Conservation (phyloP, 2,329 filamentous ascomycete genomes). For the Dryadomyces quercus-mongolicae region DNA sequence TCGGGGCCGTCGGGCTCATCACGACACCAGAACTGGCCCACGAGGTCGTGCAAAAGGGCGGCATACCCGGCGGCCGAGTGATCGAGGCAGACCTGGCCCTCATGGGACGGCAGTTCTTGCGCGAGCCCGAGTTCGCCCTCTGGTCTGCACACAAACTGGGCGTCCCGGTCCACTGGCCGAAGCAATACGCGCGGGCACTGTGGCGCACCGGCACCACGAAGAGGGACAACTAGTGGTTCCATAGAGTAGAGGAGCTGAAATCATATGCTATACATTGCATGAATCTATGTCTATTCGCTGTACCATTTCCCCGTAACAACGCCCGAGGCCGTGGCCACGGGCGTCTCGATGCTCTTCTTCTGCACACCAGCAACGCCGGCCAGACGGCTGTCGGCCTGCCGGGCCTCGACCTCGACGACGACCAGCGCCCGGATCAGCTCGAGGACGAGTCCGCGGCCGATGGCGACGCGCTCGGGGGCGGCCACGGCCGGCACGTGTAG, state of each 20-base stretch:
- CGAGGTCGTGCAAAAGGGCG: constrained; percentile 36
- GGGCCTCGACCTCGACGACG: constrained; percentile 30
- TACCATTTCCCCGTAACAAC: constrained; percentile 8
- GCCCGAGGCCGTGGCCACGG: constrained; percentile 1
- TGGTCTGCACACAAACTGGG: constrained; percentile 60
- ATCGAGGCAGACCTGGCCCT: constrained; percentile 57
- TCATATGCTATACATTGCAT: no score
- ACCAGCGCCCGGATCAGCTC: constrained; percentile 45
- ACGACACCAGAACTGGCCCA: constrained; percentile 57
- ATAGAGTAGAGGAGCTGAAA: no score
- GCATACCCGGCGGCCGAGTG: constrained; percentile 17
- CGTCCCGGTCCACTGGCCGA: constrained; percentile 58
- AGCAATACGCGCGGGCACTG: constrained; percentile 42
- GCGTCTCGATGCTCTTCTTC: background rate
- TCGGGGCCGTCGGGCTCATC: constrained; percentile 67
- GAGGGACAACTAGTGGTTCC: background rate
- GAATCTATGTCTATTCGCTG: no score
- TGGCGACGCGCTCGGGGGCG: constrained; percentile 32
- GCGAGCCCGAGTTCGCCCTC: constrained; percentile 70
- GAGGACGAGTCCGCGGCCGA: constrained; percentile 38
- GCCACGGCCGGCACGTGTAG: constrained; percentile 57
- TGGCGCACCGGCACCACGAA: constrained; percentile 4
- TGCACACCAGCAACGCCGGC: background rate
- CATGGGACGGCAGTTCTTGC: constrained; percentile 64
- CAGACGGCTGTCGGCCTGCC: constrained; percentile 2